Conservation (phyloP, 495 filamentous ascomycete genomes). For the Daldinia vernicosa region DNA sequence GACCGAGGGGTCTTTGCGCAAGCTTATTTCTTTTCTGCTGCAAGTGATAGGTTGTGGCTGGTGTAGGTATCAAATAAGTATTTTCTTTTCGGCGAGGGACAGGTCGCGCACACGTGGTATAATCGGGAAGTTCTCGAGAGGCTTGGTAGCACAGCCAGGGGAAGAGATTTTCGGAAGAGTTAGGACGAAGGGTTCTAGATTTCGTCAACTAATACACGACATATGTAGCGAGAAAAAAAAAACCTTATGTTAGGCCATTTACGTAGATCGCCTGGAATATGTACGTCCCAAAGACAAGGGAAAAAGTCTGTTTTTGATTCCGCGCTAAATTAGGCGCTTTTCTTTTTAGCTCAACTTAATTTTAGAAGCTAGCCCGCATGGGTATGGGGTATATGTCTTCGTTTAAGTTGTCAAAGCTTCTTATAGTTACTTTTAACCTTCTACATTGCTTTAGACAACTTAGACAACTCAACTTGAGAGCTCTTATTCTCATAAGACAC, state of each 20-base stretch:
- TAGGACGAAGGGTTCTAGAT: not conserved
- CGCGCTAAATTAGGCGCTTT: conserved; percentile 16
- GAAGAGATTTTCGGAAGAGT: not conserved
- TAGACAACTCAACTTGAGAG: not conserved
- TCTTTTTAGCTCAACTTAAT: conserved; percentile 11
- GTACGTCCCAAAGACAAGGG: conserved; percentile 19
- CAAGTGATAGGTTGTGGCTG: conserved; percentile 12
- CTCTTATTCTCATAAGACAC: not conserved
- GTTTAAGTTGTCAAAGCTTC: conserved; percentile 10
- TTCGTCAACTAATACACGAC: not conserved
- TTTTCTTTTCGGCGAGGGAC: not conserved
- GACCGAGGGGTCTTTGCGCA: conserved; percentile 7
- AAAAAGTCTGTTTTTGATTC: conserved; percentile 18
- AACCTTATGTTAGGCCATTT: conserved; percentile 7
- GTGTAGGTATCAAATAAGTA: not conserved
- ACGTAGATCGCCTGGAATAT: conserved; percentile 16
- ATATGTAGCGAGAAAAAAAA: not conserved
- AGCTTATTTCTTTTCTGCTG: conserved; percentile 12
- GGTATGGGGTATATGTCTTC: not conserved
- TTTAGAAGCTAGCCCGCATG: conserved; percentile 8
- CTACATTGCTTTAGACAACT: not conserved
- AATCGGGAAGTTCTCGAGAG: not conserved
- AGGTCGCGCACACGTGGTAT: conserved; percentile 26
- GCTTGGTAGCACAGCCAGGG: conserved; percentile 4
- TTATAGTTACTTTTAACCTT: not conserved